Conservation (phyloP, 2,329 filamentous ascomycete genomes). For the Penicillium oxalicum region DNA sequence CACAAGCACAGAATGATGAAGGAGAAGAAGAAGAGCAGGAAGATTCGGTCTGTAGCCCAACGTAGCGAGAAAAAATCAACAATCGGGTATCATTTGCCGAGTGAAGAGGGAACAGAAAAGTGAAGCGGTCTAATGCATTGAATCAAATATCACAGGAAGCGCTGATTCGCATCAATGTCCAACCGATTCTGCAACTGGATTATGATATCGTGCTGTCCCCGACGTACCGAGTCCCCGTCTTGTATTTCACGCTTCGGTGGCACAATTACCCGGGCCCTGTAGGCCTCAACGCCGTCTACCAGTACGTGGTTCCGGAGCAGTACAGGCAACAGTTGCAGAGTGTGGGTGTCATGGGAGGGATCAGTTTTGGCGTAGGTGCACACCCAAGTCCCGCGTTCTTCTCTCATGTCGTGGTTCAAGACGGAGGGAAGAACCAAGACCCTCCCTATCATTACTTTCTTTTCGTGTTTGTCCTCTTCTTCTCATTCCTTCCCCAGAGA, state of each 20-base stretch:
- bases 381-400: slow-evolving; percentile 1
- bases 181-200: slow-evolving; percentile 48
- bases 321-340: slow-evolving; percentile 57
- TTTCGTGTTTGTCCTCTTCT: background rate
- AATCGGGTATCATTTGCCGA: slow-evolving; percentile 1
- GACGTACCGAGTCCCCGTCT: slow-evolving; percentile 66
- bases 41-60: slow-evolving; percentile 21
- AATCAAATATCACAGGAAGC: slow-evolving; percentile 31
- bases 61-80: background rate
- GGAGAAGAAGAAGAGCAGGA: slow-evolving; percentile 21
- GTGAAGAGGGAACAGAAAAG: background rate
- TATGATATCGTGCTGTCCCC: slow-evolving; percentile 73
- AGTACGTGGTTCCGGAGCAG: slow-evolving; percentile 61
- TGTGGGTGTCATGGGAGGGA: slow-evolving; percentile 62
- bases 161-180: slow-evolving; percentile 30
- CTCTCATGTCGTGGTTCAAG: background rate
- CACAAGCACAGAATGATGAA: slow-evolving; percentile 20
- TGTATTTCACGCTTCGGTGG: slow-evolving; percentile 66
- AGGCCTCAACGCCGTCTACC: slow-evolving; percentile 64
- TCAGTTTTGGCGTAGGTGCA: slow-evolving; percentile 67
- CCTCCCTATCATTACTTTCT: slow-evolving; percentile 17
- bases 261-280: slow-evolving; percentile 51
- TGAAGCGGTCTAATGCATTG: slow-evolving; percentile 7
- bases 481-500: slow-evolving; percentile 8
- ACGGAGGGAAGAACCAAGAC: background rate